Conservation (phyloP, 768 basidiomycete species). For the Gloeopeniophorella convolvens region DNA sequence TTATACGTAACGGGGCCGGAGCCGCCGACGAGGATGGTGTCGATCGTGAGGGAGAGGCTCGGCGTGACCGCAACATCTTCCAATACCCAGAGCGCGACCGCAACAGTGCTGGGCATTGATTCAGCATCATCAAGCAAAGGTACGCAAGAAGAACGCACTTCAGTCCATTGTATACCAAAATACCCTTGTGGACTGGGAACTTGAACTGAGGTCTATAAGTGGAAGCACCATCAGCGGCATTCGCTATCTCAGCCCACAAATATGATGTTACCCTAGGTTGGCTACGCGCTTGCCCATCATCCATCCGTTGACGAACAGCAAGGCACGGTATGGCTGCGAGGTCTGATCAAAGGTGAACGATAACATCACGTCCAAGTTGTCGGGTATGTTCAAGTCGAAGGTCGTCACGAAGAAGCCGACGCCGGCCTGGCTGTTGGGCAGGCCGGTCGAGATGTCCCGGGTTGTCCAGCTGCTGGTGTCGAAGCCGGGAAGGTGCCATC, state of each 20-base stretch:
- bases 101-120: conserved; percentile 9
- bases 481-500: conserved; percentile 53
- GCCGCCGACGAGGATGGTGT: conserved; percentile 27
- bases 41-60: conserved; percentile 24
- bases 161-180: conserved; percentile 61
- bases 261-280: conserved; percentile 24
- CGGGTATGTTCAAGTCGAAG: conserved; percentile 55
- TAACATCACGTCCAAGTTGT: conserved; percentile 57
- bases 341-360: conserved; percentile 65
- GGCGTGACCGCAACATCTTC: conserved; percentile 23
- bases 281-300: conserved; percentile 67
- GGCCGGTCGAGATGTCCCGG: conserved; percentile 51
- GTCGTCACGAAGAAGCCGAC: conserved; percentile 79
- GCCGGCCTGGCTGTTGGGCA: conserved; percentile 54
- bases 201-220: conserved; percentile 58
- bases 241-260: neutral
- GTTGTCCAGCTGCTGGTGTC: conserved; percentile 52
- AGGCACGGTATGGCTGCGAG: conserved; percentile 62
- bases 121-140: neutral
- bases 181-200: conserved; percentile 82
- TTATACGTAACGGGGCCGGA: conserved; percentile 22
- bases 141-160: conserved; percentile 43
- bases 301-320: conserved; percentile 83
- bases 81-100: conserved; percentile 31
- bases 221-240: neutral